Evolutionary conservation across 208 protist species (phyloP), one percentile per base, ranked within the genome.

Genomic region (Leishmania tropica): DNA sequence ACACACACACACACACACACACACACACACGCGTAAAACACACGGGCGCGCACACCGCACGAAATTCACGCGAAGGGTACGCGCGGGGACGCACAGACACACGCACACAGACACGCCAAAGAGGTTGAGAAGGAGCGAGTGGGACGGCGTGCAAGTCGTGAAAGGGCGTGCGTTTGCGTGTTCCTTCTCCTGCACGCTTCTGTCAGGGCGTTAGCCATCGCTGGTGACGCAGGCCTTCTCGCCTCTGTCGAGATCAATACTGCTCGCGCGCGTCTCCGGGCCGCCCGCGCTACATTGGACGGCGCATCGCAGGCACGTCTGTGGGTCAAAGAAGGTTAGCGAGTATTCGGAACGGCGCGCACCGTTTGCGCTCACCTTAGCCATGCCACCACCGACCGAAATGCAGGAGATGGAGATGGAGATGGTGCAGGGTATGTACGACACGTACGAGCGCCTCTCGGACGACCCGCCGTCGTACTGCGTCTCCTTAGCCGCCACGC

Each of bases 351-450:
- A 40, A n/a, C 19, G 19, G n/a, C 21, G 45, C 70, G 24, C 45
- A 28, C 4, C 8, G 28, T 53, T 45, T 31, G 45, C 24, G 70
- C 5, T 7, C 42, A n/a, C 4, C 21, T n/a, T 79, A 51, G 75
- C 21, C 42, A 97, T 97, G 94, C 90, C 93, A 8, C 58, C 65
- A 11, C 80, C 90, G 17, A 96, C 90, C 2, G 93, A 96, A 19
- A 90, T 93, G 88, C 95, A 97, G 83, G 73, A 89, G 88, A 97
- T 97, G 95, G 95, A 97, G 84, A 95, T 96, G 88, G 95, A 97
- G 65, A 96, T 96, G 93, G 92, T 97, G 84, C 83, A 96, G 82
- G 88, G 92, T 24, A 97, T 97, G 95, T 97, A 97, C 85, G 95
- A 97, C 83, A 92, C 92, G 21, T 97, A 89, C 84, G 87, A 88